A percentile compares a stretch with the other conserved stretches of the same genome.
These are phyloP conservation scores for Leccinellum albellum DNA, from an alignment of 768 basidiomycete species.

Conservation along the genomic window DNA sequence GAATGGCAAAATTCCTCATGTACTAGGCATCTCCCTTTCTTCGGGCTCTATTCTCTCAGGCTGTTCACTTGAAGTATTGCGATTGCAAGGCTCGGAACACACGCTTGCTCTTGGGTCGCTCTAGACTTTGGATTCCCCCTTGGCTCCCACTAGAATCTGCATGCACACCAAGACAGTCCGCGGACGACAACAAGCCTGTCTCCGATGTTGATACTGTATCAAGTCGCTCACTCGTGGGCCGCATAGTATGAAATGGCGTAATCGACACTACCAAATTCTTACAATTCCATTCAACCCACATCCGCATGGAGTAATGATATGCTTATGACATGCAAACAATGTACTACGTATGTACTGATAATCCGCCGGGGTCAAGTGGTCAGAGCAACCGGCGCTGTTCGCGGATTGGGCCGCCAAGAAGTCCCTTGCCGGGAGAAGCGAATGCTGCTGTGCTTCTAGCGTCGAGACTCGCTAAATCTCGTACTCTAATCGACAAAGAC, in stretches of 20 bases:
- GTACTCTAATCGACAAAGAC: slow-evolving; percentile 11
- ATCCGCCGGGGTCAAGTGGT: neutral
- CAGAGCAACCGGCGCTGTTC: neutral
- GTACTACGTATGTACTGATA: too few species aligned
- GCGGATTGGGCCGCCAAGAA: slow-evolving; percentile 21
- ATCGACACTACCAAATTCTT: neutral
- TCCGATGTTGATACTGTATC: neutral
- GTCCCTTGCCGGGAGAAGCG: neutral
- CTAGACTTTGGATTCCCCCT: slow-evolving; percentile 7
- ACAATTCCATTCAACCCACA: neutral
- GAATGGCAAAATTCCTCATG: neutral
- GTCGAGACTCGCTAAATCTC: neutral
- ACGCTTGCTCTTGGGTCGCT: neutral
- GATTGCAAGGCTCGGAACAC: neutral
- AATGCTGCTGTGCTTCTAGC: neutral
- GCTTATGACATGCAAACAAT: neutral
- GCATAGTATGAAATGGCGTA: neutral
- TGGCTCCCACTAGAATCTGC: slow-evolving; percentile 3
- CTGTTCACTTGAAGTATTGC: slow-evolving; percentile 2
- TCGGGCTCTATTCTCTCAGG: too few species aligned
- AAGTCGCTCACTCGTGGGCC: neutral
- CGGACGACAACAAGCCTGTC: neutral
- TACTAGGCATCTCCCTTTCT: neutral
- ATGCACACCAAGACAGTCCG: slow-evolving; percentile 1
- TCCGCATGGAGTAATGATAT: neutral